These are phyloP conservation scores for Pulveroboletus sp. DNA, from an alignment of 768 basidiomycete species.

Conservation along the genomic window DNA sequence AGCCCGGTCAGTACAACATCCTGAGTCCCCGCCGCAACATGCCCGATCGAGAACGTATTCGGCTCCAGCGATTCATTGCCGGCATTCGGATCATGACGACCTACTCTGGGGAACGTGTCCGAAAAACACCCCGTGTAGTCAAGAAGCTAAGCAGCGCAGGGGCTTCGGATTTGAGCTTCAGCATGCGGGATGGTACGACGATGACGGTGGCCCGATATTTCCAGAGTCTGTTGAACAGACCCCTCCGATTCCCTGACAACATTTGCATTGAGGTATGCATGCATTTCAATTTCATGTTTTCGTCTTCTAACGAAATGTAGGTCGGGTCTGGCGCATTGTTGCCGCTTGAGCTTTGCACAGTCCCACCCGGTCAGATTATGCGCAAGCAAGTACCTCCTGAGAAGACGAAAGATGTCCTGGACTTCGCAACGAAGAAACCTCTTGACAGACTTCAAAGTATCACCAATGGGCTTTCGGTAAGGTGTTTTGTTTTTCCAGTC, in stretches of 20 bases:
- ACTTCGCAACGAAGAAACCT: constrained; percentile 66
- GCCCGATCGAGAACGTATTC: constrained; percentile 48
- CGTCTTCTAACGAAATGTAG: constrained; percentile 36
- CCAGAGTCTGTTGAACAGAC: constrained; percentile 44
- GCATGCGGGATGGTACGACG: constrained; percentile 49
- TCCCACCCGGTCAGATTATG: constrained; percentile 66
- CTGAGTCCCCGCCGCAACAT: constrained; percentile 41
- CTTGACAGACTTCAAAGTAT: constrained; percentile 54
- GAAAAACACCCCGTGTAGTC: constrained; percentile 52
- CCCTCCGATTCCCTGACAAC: constrained; percentile 57
- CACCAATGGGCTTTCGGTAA: constrained; percentile 48
- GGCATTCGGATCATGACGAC: constrained; percentile 49
- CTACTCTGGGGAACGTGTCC: constrained; percentile 34
- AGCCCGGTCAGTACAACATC: constrained; percentile 25
- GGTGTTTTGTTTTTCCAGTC: neutral
- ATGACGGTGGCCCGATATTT: constrained; percentile 66
- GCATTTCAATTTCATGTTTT: neutral
- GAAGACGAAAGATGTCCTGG: constrained; percentile 57
- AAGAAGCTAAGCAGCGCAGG: constrained; percentile 54
- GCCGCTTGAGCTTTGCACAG: constrained; percentile 63
- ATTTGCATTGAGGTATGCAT: constrained; percentile 62
- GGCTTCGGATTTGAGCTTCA: constrained; percentile 53
- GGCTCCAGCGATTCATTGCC: constrained; percentile 52
- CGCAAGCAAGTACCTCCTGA: constrained; percentile 67
- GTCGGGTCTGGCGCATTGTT: constrained; percentile 58